Conservation (phyloP, 148 eudicot genomes). For the Pouteria glomerata region DNA sequence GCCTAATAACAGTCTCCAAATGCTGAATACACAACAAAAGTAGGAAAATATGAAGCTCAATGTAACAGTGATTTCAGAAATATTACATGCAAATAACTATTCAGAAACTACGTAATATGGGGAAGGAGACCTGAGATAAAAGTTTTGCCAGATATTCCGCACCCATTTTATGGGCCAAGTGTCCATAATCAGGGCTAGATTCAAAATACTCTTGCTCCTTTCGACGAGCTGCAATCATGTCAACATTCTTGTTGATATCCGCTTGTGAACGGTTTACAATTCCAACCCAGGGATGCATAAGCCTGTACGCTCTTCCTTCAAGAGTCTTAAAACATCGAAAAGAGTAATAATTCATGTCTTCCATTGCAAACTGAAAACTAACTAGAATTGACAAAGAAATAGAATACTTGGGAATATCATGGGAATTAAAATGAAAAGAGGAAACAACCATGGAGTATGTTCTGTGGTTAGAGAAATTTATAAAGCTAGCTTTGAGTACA, state of each 20-base stretch:
- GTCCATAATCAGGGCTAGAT: slow-evolving; percentile 93
- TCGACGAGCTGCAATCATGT: slow-evolving; percentile 81
- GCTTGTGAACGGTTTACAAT: slow-evolving; percentile 99
- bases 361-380: neutral
- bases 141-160: slow-evolving; percentile 93
- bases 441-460: slow-evolving; percentile 5
- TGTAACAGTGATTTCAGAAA: neutral
- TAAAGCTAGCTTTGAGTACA: slow-evolving; percentile 14
- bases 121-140: slow-evolving; percentile 58
- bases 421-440: neutral
- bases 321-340: slow-evolving; percentile 54
- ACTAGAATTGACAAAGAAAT: neutral
- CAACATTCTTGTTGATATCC: slow-evolving; percentile 93
- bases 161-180: slow-evolving; percentile 94
- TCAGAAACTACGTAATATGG: neutral
- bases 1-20: slow-evolving; percentile 90
- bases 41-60: slow-evolving; percentile 10
- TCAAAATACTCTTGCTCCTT: slow-evolving; percentile 96
- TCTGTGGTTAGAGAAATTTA: neutral
- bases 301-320: slow-evolving; percentile 95
- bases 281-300: slow-evolving; percentile 99
- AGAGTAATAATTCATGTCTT: neutral
- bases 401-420: no score
- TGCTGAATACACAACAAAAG: slow-evolving; percentile 52
- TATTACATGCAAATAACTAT: neutral